Base-by-base conservation (phyloP, 352 stramenopile species). In the Phytophthora sp. region DNA sequence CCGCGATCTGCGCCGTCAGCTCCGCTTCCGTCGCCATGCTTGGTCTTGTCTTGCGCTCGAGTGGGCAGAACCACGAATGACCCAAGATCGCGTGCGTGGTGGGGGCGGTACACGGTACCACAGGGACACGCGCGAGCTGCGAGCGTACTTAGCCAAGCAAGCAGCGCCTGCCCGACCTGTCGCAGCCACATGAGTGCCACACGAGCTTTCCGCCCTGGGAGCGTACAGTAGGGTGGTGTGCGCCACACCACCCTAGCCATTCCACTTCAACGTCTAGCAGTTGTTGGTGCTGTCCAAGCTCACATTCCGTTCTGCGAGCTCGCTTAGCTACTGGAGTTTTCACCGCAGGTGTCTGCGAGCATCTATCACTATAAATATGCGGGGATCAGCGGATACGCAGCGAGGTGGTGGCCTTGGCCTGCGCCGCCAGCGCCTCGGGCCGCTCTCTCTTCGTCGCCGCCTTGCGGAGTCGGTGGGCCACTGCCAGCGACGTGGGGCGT, bases 1-100 rank as follows among this genome's bases (percentile, higher is more conserved):
- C 69, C 6, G 70, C 69, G 69, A 89, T 95, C 58, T 79, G 76
- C 61, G 68, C 62, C 42, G 79, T 84, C 56, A 86, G 64, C 54
- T 79, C 69, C 45, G 61, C 81, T 62, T 87, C 81, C 12, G 76
- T 89, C 51, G 73, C 60, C 73, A 83, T 84, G 4, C 1, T 41
- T 4, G 18, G 41, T 44, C 21, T 34, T 15, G 18, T 37, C 24
- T 63, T 72, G 62, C 31, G 42, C 56, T 52, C 38, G 30, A 46
- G 34, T 30, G 56, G 18, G 61, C 59, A 66, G 60, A 74, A 71
- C 66, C 66, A 74, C 66, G 51, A 75, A 75, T 75, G 58, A 62
- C n/a, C 35, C 35, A 54, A 37, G 32, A 5, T 38, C 20, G 21
- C n/a, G 48, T 62, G 23, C 23, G n/a, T 53, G 30, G 37, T 27